Evolutionary conservation across 768 basidiomycete genomes (phyloP).

Genomic region (Boletus sensibilis): DNA sequence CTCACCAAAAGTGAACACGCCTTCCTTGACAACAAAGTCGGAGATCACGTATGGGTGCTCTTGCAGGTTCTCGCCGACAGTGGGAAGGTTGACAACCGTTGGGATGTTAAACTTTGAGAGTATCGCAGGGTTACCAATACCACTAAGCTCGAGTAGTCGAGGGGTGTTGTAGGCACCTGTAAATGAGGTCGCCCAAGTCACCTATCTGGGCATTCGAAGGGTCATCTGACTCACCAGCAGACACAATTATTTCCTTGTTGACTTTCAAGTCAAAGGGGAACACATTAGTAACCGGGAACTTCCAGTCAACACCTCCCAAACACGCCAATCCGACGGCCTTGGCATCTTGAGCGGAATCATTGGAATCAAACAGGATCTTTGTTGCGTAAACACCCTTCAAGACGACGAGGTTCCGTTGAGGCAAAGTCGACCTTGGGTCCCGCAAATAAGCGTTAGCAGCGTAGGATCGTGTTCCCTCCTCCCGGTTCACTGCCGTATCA

Average conservation of each 20-base stretch:
- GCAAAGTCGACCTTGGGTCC: conserved; percentile 4
- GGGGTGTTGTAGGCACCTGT: conserved; percentile 19
- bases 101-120: conserved; percentile 13
- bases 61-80: conserved; percentile 22
- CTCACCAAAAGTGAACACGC: conserved; percentile 15
- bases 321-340: conserved; percentile 13
- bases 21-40: conserved; percentile 16
- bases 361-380: conserved; percentile 12
- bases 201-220: neutral
- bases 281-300: neutral
- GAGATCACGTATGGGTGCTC: conserved; percentile 13
- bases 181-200: neutral
- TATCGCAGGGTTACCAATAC: conserved; percentile 13
- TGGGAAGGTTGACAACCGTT: conserved; percentile 11
- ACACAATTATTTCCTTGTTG: conserved; percentile 8
- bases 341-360: no score
- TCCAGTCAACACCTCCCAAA: conserved; percentile 15
- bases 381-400: conserved; percentile 8
- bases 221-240: neutral
- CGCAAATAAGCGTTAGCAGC: conserved; percentile 19
- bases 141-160: conserved; percentile 21
- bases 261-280: neutral
- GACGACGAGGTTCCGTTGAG: conserved; percentile 13
- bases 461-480: conserved; percentile 16
- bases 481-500: conserved; percentile 17